These are phyloP conservation scores for Coemansia aciculifera DNA, from an alignment of 192 early-diverging fungal genomes.

Conservation along the genomic window DNA sequence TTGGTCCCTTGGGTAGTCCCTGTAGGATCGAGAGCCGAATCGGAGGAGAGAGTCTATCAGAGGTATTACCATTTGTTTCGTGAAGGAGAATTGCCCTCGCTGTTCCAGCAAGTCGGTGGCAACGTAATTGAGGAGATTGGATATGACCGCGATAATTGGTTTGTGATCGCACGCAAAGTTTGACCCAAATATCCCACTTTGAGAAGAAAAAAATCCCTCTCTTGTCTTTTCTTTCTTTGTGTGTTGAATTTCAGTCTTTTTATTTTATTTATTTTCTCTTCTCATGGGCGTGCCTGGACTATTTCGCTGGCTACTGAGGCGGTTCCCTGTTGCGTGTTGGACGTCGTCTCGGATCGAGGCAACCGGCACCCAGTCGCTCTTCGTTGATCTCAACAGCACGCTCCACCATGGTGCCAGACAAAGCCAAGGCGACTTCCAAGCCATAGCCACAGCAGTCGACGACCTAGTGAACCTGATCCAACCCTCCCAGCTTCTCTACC, in stretches of 20 bases:
- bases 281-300: slow-evolving; percentile 51
- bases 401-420: slow-evolving; percentile 30
- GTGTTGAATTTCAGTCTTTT: background rate
- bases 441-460: slow-evolving; percentile 25
- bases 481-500: slow-evolving; percentile 83
- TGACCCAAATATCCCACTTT: slow-evolving; percentile 38
- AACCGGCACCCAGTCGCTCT: slow-evolving; percentile 27
- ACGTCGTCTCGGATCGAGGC: slow-evolving; percentile 24
- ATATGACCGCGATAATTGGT: slow-evolving; percentile 97
- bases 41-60: slow-evolving; percentile 54
- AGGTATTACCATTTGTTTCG: slow-evolving; percentile 93
- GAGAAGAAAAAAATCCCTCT: background rate
- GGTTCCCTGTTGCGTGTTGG: slow-evolving; percentile 34
- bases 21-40: slow-evolving; percentile 35
- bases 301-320: slow-evolving; percentile 44
- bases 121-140: slow-evolving; percentile 66
- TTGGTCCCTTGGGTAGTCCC: slow-evolving; percentile 91
- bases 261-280: background rate
- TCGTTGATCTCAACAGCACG: slow-evolving; percentile 50
- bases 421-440: slow-evolving; percentile 22
- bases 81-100: slow-evolving; percentile 78
- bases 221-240: background rate
- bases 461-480: slow-evolving; percentile 52
- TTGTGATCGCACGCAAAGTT: slow-evolving; percentile 63
- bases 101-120: slow-evolving; percentile 59